phyloP scores from a whole-genome alignment of 768 basidiomycete genomes.

The Collybia nuda region DNA sequence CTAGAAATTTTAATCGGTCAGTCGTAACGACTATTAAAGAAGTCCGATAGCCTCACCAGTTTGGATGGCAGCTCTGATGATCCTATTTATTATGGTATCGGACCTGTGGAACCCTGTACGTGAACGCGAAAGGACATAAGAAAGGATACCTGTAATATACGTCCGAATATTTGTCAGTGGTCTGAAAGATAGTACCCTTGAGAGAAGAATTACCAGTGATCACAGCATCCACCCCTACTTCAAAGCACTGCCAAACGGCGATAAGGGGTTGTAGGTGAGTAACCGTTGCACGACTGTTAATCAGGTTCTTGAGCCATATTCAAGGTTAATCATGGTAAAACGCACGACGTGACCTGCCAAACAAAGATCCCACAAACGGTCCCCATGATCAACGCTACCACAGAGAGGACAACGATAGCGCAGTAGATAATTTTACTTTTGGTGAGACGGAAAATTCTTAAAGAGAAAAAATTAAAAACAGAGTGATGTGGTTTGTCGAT shows the following conservation, averaged over 20 bases:
- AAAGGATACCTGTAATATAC: constrained; percentile 9
- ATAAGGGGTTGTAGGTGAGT: not conserved
- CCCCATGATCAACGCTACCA: constrained; percentile 1
- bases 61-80: constrained; percentile 33
- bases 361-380: constrained; percentile 3
- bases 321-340: not conserved
- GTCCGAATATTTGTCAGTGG: not conserved
- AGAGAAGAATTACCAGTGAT: constrained; percentile 4
- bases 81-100: constrained; percentile 30
- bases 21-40: not conserved
- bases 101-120: constrained; percentile 31
- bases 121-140: constrained; percentile 19
- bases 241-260: constrained; percentile 16
- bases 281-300: too few species aligned
- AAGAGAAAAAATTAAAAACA: not conserved
- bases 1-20: constrained; percentile 3
- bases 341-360: constrained; percentile 4
- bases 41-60: constrained; percentile 19
- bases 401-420: not conserved
- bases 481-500: too few species aligned
- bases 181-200: not conserved
- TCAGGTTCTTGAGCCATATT: too few species aligned
- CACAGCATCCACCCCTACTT: constrained; percentile 14
- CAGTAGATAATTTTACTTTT: not conserved
- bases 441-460: constrained; percentile 11